A percentile compares a stretch with the other conserved stretches of the same genome.
Evolutionary conservation across 2,329 filamentous ascomycete genomes (phyloP).

Genomic region (Nannizzia gypsea): DNA sequence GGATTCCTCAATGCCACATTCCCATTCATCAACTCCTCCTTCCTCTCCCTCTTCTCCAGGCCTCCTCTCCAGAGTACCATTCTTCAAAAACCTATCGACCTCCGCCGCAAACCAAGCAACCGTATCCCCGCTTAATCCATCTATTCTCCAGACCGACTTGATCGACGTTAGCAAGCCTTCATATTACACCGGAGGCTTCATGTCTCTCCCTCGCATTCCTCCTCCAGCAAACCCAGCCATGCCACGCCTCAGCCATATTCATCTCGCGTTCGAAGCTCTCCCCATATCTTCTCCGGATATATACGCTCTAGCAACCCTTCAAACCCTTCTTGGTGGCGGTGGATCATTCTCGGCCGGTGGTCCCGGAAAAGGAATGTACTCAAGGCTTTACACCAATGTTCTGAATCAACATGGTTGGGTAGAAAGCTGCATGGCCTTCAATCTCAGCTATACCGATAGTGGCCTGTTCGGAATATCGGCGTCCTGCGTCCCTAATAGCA

Average conservation of each 20-base stretch:
- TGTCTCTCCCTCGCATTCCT: slow-evolving; percentile 69
- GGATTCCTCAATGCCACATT: slow-evolving; percentile 20
- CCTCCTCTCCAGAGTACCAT: slow-evolving; percentile 71
- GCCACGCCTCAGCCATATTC: slow-evolving; percentile 78
- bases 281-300: slow-evolving; percentile 86
- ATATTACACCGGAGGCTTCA: slow-evolving; percentile 87
- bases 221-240: slow-evolving; percentile 64
- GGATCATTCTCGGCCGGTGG: slow-evolving; percentile 95
- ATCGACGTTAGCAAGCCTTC: slow-evolving; percentile 54
- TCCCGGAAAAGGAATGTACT: slow-evolving; percentile 98
- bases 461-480: slow-evolving; percentile 91
- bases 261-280: slow-evolving; percentile 89
- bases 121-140: slow-evolving; percentile 42
- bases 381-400: slow-evolving; percentile 90
- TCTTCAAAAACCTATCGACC: slow-evolving; percentile 78
- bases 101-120: slow-evolving; percentile 51
- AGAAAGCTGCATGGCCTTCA: slow-evolving; percentile 89
- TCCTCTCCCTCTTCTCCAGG: slow-evolving; percentile 35
- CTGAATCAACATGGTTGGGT: slow-evolving; percentile 97
- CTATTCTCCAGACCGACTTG: slow-evolving; percentile 33
- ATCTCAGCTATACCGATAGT: slow-evolving; percentile 92
- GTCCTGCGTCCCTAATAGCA: slow-evolving; percentile 66
- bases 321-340: slow-evolving; percentile 88
- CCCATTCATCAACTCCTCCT: slow-evolving; percentile 18
- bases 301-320: slow-evolving; percentile 87